Evolutionary conservation across 1,139 yeast genomes (phyloP).

Genomic region (Geotrichum klebahnii): DNA sequence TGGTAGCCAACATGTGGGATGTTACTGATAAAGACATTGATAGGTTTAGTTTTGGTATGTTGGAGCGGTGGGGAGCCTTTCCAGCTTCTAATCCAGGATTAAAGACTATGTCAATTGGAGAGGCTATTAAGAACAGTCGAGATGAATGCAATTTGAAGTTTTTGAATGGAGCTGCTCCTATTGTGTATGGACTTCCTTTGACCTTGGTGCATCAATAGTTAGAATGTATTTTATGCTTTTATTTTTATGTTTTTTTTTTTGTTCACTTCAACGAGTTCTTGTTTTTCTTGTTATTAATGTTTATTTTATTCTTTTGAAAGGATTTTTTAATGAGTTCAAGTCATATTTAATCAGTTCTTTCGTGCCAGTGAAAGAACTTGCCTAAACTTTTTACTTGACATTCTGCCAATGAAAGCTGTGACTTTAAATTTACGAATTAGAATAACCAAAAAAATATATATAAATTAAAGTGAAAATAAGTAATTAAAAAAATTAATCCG

Average conservation of each 20-base stretch:
- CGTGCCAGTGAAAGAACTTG: no score
- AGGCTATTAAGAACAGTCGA: constrained; percentile 58
- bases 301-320: no score
- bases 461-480: no score
- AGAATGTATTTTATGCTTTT: not conserved
- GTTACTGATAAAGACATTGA: constrained; percentile 96
- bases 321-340: no score
- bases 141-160: constrained; percentile 59
- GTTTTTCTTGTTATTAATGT: not conserved
- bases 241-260: not conserved
- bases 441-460: no score
- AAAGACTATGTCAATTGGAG: constrained; percentile 39
- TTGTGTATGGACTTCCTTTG: constrained; percentile 71
- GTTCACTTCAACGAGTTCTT: not conserved
- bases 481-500: no score
- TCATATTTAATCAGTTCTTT: no score
- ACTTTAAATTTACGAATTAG: no score
- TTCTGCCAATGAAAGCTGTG: no score
- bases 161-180: constrained; percentile 79
- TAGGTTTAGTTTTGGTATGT: constrained; percentile 57
- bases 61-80: constrained; percentile 60
- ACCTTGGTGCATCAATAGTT: constrained; percentile 19
- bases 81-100: constrained; percentile 23
- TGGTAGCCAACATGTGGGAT: constrained; percentile 89
- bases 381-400: no score